Conservation (phyloP, 2,329 filamentous ascomycete genomes). For the Pseudogymnoascus pannorum region DNA sequence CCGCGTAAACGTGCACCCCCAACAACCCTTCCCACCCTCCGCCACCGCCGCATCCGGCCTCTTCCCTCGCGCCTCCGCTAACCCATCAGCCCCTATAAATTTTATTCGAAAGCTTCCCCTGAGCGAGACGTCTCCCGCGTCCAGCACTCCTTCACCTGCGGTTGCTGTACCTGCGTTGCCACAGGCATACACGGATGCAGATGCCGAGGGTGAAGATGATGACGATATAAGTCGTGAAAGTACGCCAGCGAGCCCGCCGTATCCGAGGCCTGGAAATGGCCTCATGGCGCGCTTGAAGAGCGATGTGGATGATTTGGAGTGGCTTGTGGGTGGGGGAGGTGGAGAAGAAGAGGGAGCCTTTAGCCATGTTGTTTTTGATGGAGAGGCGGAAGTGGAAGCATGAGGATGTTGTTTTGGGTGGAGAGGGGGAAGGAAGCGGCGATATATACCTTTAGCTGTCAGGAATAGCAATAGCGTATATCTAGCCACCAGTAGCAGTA, state of each 20-base stretch:
- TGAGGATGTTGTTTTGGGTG: not conserved
- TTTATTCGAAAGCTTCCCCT: conserved; percentile 33
- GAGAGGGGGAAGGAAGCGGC: not conserved
- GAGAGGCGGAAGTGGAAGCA: not conserved
- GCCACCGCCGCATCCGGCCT: conserved; percentile 27
- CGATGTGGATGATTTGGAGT: conserved; percentile 52
- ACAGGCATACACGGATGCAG: not conserved
- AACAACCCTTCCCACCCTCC: conserved; percentile 27
- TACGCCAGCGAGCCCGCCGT: conserved; percentile 51
- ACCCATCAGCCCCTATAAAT: conserved; percentile 31
- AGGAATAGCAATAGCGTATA: not conserved
- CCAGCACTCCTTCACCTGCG: not conserved
- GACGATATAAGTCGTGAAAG: conserved; percentile 36
- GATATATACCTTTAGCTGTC: not conserved
- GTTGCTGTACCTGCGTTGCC: not conserved
- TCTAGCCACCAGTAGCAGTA: not conserved
- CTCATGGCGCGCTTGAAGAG: conserved; percentile 44
- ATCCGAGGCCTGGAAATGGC: conserved; percentile 56
- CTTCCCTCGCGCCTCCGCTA: conserved; percentile 31
- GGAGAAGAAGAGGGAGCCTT: conserved; percentile 27
- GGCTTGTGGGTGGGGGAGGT: conserved; percentile 52
- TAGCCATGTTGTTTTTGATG: conserved; percentile 26
- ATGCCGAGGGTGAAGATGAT: conserved; percentile 23
- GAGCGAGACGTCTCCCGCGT: conserved; percentile 9
- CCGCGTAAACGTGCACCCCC: conserved; percentile 20